Base-by-base conservation (phyloP, 331 rosid species). In the Quercus phellos region DNA sequence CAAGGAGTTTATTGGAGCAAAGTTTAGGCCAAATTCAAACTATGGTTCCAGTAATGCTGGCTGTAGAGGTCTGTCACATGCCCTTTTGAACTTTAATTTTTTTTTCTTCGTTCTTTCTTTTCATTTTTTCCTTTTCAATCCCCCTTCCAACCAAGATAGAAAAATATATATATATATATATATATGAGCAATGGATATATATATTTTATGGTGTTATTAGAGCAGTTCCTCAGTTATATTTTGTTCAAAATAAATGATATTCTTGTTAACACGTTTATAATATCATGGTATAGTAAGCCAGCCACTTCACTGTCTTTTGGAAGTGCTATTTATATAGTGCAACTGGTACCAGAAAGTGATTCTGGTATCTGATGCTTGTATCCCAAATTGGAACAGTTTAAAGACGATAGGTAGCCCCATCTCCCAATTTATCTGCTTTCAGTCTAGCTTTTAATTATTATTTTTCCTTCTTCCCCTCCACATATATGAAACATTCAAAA, bases 31-130 rank as follows among this genome's bases (percentile, higher is more conserved):
- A 85, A 80, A 78, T 94, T 81, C 90, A 88, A 78, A 76, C 68
- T 77, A 75, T 86, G 80, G 97, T 94, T 85, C 96, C 93, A 19
- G 85, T 90, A 71, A 76, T 80, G 78, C 85, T 94, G 84, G 93
- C 88, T 53, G 84, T 71, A 14, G 84, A 94, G 97, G 98, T 92
- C 82, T 50, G 93, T 84, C 51, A 43, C 68, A 43, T 46, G 12
- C 72, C 34, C 34, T n/a, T 13, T 80, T 71, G 35, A 54, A 43
- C 70, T 70, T 79, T 60, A 6, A 61, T 35, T 43, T 63, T 78
- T 59, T 60, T 74, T 38, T 9, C 9, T 29, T 26, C 19, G 2
- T 29, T 35, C 38, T 76, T 16, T 73, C 53, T 54, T 77, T 38
- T 38, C 46, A 38, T 38, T 38, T 38, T 38, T 53, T 46, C 34